These are phyloP conservation scores for Avicennia marina DNA, from an alignment of 257 asterid genomes.

Conservation along the genomic window DNA sequence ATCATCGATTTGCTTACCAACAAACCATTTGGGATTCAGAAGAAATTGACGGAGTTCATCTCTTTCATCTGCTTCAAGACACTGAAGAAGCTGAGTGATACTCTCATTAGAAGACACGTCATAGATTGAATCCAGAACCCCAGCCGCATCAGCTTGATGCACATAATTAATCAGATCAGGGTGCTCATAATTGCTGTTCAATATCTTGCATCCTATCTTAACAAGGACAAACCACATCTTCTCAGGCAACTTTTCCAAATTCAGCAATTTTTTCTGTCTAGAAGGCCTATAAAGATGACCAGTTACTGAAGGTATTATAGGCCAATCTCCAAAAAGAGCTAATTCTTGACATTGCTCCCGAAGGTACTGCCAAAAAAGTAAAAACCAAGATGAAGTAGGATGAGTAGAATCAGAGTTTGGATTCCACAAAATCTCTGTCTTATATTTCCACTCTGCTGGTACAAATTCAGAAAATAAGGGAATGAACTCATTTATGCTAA, in stretches of 20 bases:
- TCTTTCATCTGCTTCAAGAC: slow-evolving; percentile 69
- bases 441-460: slow-evolving; percentile 79
- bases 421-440: slow-evolving; percentile 63
- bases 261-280: slow-evolving; percentile 56
- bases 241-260: slow-evolving; percentile 51
- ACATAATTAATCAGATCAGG: slow-evolving; percentile 65
- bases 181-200: slow-evolving; percentile 57
- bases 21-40: slow-evolving; percentile 78
- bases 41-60: slow-evolving; percentile 81
- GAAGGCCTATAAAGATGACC: slow-evolving; percentile 76
- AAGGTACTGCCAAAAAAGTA: slow-evolving; percentile 83
- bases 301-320: slow-evolving; percentile 72
- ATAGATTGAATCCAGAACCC: slow-evolving; percentile 72
- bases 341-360: slow-evolving; percentile 52
- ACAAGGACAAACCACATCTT: slow-evolving; percentile 59
- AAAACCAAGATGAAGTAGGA: slow-evolving; percentile 74
- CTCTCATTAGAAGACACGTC: slow-evolving; percentile 62
- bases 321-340: slow-evolving; percentile 85
- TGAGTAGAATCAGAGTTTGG: slow-evolving; percentile 50
- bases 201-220: slow-evolving; percentile 81
- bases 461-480: slow-evolving; percentile 53
- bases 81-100: slow-evolving; percentile 53
- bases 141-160: slow-evolving; percentile 63
- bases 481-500: slow-evolving; percentile 51
- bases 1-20: slow-evolving; percentile 64